These are phyloP conservation scores for Oldenlandia corymbosa DNA, from an alignment of 257 asterid genomes.

Conservation along the genomic window DNA sequence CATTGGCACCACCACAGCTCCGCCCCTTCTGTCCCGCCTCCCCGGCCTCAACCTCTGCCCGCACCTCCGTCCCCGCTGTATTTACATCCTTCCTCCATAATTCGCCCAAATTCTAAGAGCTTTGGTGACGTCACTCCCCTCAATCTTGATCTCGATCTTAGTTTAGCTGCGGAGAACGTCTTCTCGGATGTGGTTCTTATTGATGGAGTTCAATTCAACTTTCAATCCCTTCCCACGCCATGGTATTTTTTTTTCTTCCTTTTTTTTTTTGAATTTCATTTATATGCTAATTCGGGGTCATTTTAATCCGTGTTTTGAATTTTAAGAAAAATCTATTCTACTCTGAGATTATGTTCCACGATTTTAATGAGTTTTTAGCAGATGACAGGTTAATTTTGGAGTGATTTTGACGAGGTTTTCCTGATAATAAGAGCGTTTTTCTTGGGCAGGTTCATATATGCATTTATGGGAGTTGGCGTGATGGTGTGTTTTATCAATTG, in stretches of 20 bases:
- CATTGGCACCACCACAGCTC: slow-evolving; percentile 45
- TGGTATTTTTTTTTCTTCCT: slow-evolving; percentile 33
- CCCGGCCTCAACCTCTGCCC: slow-evolving; percentile 28
- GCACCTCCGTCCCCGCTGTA: neutral
- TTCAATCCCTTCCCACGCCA: slow-evolving; percentile 50
- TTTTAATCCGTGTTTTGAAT: too few species aligned
- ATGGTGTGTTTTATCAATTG: slow-evolving; percentile 49
- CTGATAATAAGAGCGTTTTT: too few species aligned
- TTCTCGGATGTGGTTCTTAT: slow-evolving; percentile 4
- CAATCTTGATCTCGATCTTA: neutral
- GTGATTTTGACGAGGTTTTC: neutral
- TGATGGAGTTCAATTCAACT: slow-evolving; percentile 26
- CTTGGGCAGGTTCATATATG: slow-evolving; percentile 70
- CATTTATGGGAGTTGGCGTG: slow-evolving; percentile 65
- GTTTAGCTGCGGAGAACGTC: neutral
- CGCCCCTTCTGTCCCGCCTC: slow-evolving; percentile 6
- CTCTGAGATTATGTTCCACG: neutral
- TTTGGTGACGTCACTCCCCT: neutral
- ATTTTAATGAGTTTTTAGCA: neutral
- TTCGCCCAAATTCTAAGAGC: neutral
- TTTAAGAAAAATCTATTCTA: neutral
- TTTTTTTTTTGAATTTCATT: neutral
- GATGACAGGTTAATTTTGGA: slow-evolving; percentile 2
- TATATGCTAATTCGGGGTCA: too few species aligned
- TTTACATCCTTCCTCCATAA: neutral